These are phyloP conservation scores for Suhomyces sp. DNA, from an alignment of 805 yeast species.

Conservation along the genomic window DNA sequence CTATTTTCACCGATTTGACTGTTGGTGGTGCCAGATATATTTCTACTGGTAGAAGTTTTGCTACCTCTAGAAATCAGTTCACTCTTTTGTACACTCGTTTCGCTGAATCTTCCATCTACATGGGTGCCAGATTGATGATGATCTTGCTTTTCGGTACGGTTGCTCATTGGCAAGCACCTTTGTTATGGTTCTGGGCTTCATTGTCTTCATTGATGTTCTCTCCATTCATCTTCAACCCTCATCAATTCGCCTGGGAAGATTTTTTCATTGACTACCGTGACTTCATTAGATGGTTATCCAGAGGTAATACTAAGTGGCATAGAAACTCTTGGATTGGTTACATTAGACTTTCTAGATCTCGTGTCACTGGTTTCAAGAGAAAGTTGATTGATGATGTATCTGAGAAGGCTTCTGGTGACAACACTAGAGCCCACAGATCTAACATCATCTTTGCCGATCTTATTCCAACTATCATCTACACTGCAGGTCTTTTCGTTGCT, in stretches of 20 bases:
- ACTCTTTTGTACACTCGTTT: constrained; percentile 72
- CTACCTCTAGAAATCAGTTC: constrained; percentile 77
- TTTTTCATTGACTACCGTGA: constrained; percentile 96
- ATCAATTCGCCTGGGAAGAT: constrained; percentile 95
- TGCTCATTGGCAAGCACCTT: constrained; percentile 87
- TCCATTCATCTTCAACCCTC: constrained; percentile 96
- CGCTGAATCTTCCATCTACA: constrained; percentile 78
- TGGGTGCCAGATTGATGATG: constrained; percentile 78
- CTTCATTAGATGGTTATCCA: constrained; percentile 85
- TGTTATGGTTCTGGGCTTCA: constrained; percentile 97
- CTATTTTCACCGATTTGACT: constrained; percentile 67
- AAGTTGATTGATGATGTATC: constrained; percentile 64
- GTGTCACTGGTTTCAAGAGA: constrained; percentile 88
- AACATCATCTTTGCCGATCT: constrained; percentile 81
- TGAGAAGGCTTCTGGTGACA: constrained; percentile 68
- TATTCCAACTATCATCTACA: constrained; percentile 66
- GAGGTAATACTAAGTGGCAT: constrained; percentile 88
- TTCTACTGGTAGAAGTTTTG: constrained; percentile 85
- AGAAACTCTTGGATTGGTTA: constrained; percentile 88
- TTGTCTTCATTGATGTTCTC: constrained; percentile 83
- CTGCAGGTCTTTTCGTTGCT: constrained; percentile 71
- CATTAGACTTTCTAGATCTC: constrained; percentile 76
- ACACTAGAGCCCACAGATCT: constrained; percentile 72
- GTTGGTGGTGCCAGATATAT: constrained; percentile 88
- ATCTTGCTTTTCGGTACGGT: constrained; percentile 72